Evolutionary conservation across 352 stramenopile genomes (phyloP), one percentile per base, ranked within the genome.

Genomic region (Globisporangium alternatum): DNA sequence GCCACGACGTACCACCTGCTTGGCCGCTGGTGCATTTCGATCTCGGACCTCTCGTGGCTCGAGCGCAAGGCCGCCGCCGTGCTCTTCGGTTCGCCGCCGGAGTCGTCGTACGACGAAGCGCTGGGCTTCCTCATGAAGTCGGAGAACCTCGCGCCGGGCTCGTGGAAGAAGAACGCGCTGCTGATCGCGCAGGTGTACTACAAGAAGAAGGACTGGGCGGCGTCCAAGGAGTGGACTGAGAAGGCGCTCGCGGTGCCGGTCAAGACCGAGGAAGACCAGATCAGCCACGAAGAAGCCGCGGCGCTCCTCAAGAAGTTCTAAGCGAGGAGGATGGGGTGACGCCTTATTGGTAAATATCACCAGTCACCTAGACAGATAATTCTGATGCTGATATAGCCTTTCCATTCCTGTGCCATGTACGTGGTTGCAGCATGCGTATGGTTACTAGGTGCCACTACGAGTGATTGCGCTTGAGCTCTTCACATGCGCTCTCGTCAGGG

Each of bases 121-220:
- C 70, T 96, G 15, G 60, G 52, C 45, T 92, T 88, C 60, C 74
- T 96, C 43, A 67, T 90, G 19, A 78, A 95, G 69, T 92, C 80
- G 48, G 87, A 96, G 62, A 71, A 80, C 31, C 68, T 96, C 33
- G 66, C 80, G 15, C 82, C 87, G 0, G 74, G 84, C 60, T 78
- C 81, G 63, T 96, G 87, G 87, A 96, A 94, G 72, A 90, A 90
- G 67, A 93, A 93, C 66, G 71, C 84, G 64, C 51, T 94, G 41
- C 76, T 95, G 25, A 86, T 96, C 37, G 85, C 87, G 15, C 78
- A 94, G 51, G 82, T 90, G 35, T 89, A 96, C 71, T 69, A 85
- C 57, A 95, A 96, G 77, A 83, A 89, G 66, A 86, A 84, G 60
- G 68, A 95, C 69, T 73, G 64, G 48, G 67, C 60, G 12, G 75